A percentile compares a stretch with the other conserved stretches of the same genome.
Evolutionary conservation across 2,329 filamentous ascomycete genomes (phyloP).

Genomic region (Fusarium nurragi): DNA sequence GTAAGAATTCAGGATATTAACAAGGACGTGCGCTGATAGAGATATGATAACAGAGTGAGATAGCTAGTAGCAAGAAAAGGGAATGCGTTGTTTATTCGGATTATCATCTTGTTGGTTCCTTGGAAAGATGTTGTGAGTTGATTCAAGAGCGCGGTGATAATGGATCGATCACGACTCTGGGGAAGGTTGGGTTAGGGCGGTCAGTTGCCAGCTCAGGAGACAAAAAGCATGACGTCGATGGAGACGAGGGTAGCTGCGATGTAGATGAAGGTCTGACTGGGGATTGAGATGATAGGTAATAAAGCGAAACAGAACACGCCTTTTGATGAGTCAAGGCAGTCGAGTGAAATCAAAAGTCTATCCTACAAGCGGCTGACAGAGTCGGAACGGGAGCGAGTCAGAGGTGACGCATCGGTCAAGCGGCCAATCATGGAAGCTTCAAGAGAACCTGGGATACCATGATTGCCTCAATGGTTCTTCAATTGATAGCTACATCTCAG

Average conservation of each 20-base stretch:
- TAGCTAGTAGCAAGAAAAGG: slow-evolving; percentile 27
- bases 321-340: not conserved
- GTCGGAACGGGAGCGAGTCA: slow-evolving; percentile 32
- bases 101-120: slow-evolving; percentile 42
- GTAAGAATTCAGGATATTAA: slow-evolving; percentile 34
- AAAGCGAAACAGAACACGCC: not conserved
- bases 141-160: slow-evolving; percentile 22
- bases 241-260: not conserved
- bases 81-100: slow-evolving; percentile 27
- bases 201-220: slow-evolving; percentile 35
- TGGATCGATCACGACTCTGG: slow-evolving; percentile 35
- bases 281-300: not conserved
- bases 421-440: slow-evolving; percentile 36
- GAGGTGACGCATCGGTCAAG: slow-evolving; percentile 43
- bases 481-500: not conserved
- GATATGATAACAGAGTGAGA: slow-evolving; percentile 11
- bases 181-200: slow-evolving; percentile 19
- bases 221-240: slow-evolving; percentile 36
- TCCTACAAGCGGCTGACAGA: slow-evolving; percentile 10
- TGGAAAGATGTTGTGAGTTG: slow-evolving; percentile 8
- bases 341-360: slow-evolving; percentile 13
- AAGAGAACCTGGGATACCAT: slow-evolving; percentile 30
- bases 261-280: not conserved
- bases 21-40: slow-evolving; percentile 18
- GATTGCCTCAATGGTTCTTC: slow-evolving; percentile 36